Percentiles rank a stretch among this genome's conserved stretches.
Conservation (phyloP, 371 early-diverging fungal species). For the Coemansia sp. region DNA sequence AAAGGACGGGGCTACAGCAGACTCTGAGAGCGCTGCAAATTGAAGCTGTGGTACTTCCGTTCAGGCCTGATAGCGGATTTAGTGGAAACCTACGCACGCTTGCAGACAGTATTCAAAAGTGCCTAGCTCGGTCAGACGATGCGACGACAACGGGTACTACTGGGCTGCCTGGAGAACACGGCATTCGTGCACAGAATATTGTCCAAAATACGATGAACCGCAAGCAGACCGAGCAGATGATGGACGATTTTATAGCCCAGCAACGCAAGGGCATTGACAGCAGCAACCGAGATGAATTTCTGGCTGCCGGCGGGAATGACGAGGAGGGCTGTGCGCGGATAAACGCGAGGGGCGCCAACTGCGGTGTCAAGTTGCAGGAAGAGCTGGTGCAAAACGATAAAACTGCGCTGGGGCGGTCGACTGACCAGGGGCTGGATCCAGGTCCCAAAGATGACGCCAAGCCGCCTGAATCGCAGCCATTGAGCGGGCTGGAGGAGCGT, state of each 20-base stretch:
- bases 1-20: conserved; percentile 27
- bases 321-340: conserved; percentile 46
- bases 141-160: not conserved
- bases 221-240: conserved; percentile 17
- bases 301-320: conserved; percentile 10
- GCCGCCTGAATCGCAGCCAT: conserved; percentile 1
- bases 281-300: conserved; percentile 50
- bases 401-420: conserved; percentile 27
- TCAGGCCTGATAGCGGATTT: conserved; percentile 3
- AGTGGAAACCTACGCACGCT: conserved; percentile 14
- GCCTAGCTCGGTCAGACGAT: not conserved
- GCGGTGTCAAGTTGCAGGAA: conserved; percentile 43
- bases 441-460: too few relatives aligned
- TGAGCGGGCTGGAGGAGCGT: conserved; percentile 44
- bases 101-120: conserved; percentile 6
- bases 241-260: conserved; percentile 35
- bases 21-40: conserved; percentile 35
- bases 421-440: not conserved
- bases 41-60: conserved; percentile 29
- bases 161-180: not conserved
- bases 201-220: conserved; percentile 13
- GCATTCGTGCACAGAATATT: not conserved
- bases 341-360: conserved; percentile 41
- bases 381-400: conserved; percentile 10
- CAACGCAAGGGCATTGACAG: conserved; percentile 39